Conservation (phyloP, 1,284 basidiomycete species). For the Pseudozyma hubeiensis region DNA sequence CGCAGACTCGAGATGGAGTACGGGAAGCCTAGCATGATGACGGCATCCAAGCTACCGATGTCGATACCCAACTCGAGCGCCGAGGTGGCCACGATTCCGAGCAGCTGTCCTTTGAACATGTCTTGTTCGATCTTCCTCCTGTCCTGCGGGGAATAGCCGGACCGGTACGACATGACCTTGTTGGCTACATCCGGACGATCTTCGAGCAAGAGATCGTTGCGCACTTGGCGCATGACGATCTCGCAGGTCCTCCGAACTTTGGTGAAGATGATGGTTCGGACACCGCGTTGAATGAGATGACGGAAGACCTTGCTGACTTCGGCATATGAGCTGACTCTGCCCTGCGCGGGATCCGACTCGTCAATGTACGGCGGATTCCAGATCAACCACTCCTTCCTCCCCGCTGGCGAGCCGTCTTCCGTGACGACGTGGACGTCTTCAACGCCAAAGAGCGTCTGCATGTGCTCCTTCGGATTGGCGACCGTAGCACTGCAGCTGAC, state of each 20-base stretch:
- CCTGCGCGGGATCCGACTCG: constrained; percentile 74
- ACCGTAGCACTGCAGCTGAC: constrained; percentile 92
- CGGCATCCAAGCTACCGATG: constrained; percentile 87
- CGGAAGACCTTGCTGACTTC: constrained; percentile 83
- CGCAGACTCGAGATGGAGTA: constrained; percentile 74
- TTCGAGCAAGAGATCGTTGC: constrained; percentile 79
- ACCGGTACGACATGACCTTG: constrained; percentile 84
- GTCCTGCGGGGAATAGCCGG: constrained; percentile 79
- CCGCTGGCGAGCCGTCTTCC: constrained; percentile 85
- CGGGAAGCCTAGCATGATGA: constrained; percentile 89
- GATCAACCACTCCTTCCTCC: constrained; percentile 74
- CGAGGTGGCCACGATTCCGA: constrained; percentile 89
- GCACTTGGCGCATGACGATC: constrained; percentile 82
- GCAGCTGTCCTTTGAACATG: constrained; percentile 83
- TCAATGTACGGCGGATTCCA: constrained; percentile 77
- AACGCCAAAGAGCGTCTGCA: constrained; percentile 69
- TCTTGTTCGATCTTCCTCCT: constrained; percentile 85
- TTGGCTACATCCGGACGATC: constrained; percentile 81
- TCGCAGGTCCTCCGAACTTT: constrained; percentile 87
- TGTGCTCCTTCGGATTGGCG: constrained; percentile 74
- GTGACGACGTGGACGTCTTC: constrained; percentile 78
- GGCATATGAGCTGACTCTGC: constrained; percentile 75
- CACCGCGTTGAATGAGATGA: constrained; percentile 82
- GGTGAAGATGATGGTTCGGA: constrained; percentile 87
- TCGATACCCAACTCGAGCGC: constrained; percentile 91